Conservation (phyloP, 345 rosid genomes). For the Excoecaria agallocha region DNA sequence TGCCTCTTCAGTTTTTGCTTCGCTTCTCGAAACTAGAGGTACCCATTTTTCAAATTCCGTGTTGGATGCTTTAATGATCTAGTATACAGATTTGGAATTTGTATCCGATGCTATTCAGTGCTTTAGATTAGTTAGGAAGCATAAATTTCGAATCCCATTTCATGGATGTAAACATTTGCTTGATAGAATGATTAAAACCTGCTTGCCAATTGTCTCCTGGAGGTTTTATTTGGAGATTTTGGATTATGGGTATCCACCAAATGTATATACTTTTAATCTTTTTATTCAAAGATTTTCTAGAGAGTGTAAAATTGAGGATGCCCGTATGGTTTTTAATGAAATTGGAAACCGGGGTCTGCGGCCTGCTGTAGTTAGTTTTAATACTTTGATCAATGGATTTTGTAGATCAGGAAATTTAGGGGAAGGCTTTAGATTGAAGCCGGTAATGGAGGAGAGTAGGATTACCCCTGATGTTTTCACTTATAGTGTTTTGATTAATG, state of each 20-base stretch:
- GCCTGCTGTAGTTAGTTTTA: constrained; percentile 67
- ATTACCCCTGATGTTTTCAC: constrained; percentile 63
- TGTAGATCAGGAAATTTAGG: constrained; percentile 58
- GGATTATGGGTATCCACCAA: constrained; percentile 58
- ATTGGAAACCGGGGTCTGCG: constrained; percentile 45
- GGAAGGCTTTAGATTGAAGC: constrained; percentile 59
- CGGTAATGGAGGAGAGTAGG: constrained; percentile 53
- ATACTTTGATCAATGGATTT: constrained; percentile 76
- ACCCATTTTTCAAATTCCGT: constrained; percentile 28
- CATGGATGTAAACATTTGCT: constrained; percentile 56
- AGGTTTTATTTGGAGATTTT: constrained; percentile 63
- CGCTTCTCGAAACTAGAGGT: constrained; percentile 45
- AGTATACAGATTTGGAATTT: constrained; percentile 48
- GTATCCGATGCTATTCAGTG: constrained; percentile 71
- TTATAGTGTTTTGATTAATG: constrained; percentile 59
- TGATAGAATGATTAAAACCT: constrained; percentile 46
- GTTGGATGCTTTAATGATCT: constrained; percentile 57
- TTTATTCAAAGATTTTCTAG: constrained; percentile 58
- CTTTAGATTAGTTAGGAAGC: constrained; percentile 62
- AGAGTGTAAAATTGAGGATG: constrained; percentile 50
- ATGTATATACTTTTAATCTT: constrained; percentile 52
- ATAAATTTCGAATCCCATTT: constrained; percentile 41
- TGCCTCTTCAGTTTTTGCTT: constrained; percentile 46
- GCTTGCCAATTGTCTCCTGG: constrained; percentile 41
- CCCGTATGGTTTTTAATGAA: constrained; percentile 61